Base-by-base conservation (phyloP, 2,329 filamentous ascomycete species). In the Knufia fluminis region DNA sequence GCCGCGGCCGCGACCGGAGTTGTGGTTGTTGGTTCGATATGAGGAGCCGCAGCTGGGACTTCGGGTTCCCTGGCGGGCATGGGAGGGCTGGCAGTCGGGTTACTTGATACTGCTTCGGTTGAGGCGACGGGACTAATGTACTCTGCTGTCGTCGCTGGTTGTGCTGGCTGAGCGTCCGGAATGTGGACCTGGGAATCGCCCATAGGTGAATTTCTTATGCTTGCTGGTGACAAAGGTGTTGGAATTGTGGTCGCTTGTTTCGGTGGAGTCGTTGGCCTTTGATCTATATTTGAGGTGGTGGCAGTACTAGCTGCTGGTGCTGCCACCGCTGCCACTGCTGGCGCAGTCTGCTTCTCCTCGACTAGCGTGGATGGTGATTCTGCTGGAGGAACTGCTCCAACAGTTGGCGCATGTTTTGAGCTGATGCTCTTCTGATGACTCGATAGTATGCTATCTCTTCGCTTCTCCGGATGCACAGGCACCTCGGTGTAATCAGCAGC, bases 401-500 rank as follows among this genome's bases (percentile, higher is more conserved):
- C n/a, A 3, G 14, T 43, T 12, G 7, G 3, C 20, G 43, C 3
- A 33, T 4, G n/a, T 22, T 7, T 17, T 33, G 43, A 17, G 42
- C 46, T 49, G n/a, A 23, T n/a, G 17, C 39, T 51, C 14, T 36
- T 3, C 4, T 17, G 26, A 17, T 32, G 3, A 22, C 44, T 35
- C 10, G 42, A 26, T 17, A 19, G 36, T 28, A 36, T 36, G 20
- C 20, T 41, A 12, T 52, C 52, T n/a, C 48, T 22, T 35, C 49
- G 52, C 43, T 51, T 52, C 12, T 54, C 56, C 23, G 49, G 45
- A 35, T 58, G 55, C 10, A 58, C 56, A 12, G 56, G 55, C 3
- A 43, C 16, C 24, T 56, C 52, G 7, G 57, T 59, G 38, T 58
- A 57, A 31, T 58, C 56, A 4, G 57, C 55, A 3, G 57, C 55